Conservation (phyloP, 441 rosid genomes). For the Jatropha podagrica region DNA sequence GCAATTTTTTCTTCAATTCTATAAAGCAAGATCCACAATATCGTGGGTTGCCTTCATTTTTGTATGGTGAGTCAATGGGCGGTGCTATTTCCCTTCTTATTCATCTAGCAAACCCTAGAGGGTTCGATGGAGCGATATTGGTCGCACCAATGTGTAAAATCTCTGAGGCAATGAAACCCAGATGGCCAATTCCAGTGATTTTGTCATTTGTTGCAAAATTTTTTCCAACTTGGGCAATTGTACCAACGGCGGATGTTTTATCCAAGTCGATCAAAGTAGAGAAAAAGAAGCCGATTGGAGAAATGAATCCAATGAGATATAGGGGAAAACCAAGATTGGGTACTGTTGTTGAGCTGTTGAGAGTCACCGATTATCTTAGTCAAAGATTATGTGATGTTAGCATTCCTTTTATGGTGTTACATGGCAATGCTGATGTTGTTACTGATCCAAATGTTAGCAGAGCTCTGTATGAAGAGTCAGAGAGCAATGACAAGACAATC, state of each 20-base stretch:
- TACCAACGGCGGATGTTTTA: slow-evolving; percentile 66
- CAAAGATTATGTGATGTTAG: slow-evolving; percentile 49
- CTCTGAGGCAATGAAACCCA: slow-evolving; percentile 68
- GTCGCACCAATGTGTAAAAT: slow-evolving; percentile 91
- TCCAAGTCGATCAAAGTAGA: slow-evolving; percentile 61
- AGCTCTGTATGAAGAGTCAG: slow-evolving; percentile 53
- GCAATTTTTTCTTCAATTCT: slow-evolving; percentile 50
- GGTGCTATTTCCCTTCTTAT: slow-evolving; percentile 69
- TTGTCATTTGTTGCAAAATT: slow-evolving; percentile 51
- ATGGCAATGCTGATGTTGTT: slow-evolving; percentile 80
- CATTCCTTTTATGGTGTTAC: slow-evolving; percentile 69
- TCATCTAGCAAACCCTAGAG: slow-evolving; percentile 52
- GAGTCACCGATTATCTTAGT: slow-evolving; percentile 62
- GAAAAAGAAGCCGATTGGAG: slow-evolving; percentile 53
- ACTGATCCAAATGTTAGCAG: slow-evolving; percentile 84
- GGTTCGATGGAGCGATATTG: slow-evolving; percentile 63
- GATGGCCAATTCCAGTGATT: slow-evolving; percentile 72
- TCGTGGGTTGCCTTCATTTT: slow-evolving; percentile 51
- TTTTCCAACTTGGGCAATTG: slow-evolving; percentile 72
- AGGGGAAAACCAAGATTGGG: slow-evolving; percentile 80
- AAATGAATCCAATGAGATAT: slow-evolving; percentile 67
- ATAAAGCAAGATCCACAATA: slow-evolving; percentile 41
- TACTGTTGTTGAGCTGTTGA: slow-evolving; percentile 67
- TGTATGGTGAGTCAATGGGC: slow-evolving; percentile 87
- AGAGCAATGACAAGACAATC: slow-evolving; percentile 62